Percentiles rank a stretch among this genome's conserved stretches.
Evolutionary conservation across 2,329 filamentous ascomycete species (phyloP).

Genomic region (Pyricularia pennisetigena): DNA sequence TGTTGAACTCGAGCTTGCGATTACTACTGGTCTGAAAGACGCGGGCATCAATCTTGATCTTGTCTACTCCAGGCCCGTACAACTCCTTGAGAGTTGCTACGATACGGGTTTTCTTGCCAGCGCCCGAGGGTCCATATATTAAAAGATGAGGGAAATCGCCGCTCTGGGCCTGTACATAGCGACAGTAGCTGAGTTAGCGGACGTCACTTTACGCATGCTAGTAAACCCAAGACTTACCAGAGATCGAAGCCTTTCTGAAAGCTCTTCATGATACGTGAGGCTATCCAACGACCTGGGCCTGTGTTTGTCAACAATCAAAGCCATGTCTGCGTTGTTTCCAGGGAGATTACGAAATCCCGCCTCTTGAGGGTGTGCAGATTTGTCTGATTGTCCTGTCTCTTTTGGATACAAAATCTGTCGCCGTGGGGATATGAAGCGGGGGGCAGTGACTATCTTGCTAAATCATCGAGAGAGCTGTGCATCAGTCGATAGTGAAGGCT

Average conservation of each 20-base stretch:
- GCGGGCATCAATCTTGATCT: slow-evolving; percentile 98
- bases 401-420: background rate
- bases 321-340: slow-evolving; percentile 33
- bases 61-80: slow-evolving; percentile 94
- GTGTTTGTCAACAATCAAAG: slow-evolving; percentile 63
- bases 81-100: slow-evolving; percentile 92
- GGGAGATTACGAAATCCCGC: background rate
- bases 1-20: slow-evolving; percentile 98
- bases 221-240: slow-evolving; percentile 49
- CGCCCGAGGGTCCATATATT: slow-evolving; percentile 91
- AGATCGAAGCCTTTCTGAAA: slow-evolving; percentile 78
- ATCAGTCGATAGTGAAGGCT: too few species aligned
- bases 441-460: background rate
- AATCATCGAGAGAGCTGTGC: background rate
- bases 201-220: background rate
- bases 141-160: slow-evolving; percentile 97
- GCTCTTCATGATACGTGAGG: slow-evolving; percentile 78
- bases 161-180: slow-evolving; percentile 64
- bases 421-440: background rate
- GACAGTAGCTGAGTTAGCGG: background rate
- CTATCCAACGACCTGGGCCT: slow-evolving; percentile 64
- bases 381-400: background rate
- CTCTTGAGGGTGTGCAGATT: background rate
- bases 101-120: slow-evolving; percentile 95
- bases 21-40: slow-evolving; percentile 94